These are phyloP conservation scores for Larix sibirica DNA, from an alignment of 83 land plant species.

Conservation along the genomic window DNA sequence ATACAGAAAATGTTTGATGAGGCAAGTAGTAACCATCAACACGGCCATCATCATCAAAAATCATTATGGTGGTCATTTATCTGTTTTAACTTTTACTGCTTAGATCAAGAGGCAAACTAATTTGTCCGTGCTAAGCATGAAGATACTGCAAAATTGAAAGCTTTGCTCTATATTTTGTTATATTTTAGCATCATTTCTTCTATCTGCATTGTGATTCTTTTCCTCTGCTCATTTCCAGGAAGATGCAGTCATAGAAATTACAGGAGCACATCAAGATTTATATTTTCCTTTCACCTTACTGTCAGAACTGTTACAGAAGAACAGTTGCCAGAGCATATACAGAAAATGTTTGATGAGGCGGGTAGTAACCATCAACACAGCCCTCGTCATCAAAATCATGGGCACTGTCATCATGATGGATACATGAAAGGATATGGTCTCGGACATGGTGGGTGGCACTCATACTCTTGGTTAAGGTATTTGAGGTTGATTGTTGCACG, in stretches of 20 bases:
- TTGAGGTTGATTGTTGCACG: not conserved
- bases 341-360: too few species aligned
- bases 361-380: too few species aligned
- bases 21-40: too few species aligned
- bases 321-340: too few species aligned
- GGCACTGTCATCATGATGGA: not conserved
- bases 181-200: not conserved
- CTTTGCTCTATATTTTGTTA: too few species aligned
- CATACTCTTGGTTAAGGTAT: not conserved
- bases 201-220: not conserved
- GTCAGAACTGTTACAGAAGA: not conserved
- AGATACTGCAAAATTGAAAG: too few species aligned
- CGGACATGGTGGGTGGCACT: constrained; percentile 28
- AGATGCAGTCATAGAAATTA: constrained; percentile 22
- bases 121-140: too few species aligned
- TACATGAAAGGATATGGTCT: constrained; percentile 49
- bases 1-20: too few species aligned
- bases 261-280: constrained; percentile 20
- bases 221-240: constrained; percentile 17
- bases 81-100: too few species aligned
- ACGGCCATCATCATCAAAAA: too few species aligned
- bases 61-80: too few species aligned
- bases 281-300: constrained; percentile 16
- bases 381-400: constrained; percentile 26
- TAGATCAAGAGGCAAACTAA: too few species aligned